A percentile compares a stretch with the other conserved stretches of the same genome.
Conservation (phyloP, 2,329 filamentous ascomycete species). For the Arthroderma sp. region DNA sequence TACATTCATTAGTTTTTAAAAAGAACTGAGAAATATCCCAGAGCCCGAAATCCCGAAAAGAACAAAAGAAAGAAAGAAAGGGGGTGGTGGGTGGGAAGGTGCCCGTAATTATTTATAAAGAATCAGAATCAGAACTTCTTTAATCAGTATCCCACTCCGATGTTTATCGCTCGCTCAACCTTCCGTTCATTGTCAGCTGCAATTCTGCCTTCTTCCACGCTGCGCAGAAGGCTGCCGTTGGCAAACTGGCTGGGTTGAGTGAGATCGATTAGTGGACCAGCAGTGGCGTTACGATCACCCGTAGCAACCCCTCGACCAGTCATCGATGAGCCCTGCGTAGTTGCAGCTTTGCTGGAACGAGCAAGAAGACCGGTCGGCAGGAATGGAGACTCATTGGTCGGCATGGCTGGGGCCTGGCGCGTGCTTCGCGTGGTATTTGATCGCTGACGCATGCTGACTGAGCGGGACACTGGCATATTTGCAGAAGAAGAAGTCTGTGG, state of each 20-base stretch:
- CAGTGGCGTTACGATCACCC: conserved; percentile 24
- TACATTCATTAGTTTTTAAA: no score
- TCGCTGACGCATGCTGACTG: conserved; percentile 13
- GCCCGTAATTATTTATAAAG: not conserved
- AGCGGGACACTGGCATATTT: not conserved
- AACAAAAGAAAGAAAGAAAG: not conserved
- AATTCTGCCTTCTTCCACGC: conserved; percentile 15
- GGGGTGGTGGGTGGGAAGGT: no score
- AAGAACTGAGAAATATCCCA: no score
- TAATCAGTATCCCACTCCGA: conserved; percentile 5
- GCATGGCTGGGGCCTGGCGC: conserved; percentile 7
- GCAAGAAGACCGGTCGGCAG: conserved; percentile 26
- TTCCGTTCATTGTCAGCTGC: conserved; percentile 7
- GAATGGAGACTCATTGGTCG: conserved; percentile 15
- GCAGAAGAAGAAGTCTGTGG: conserved; percentile 1
- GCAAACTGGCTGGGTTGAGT: conserved; percentile 29
- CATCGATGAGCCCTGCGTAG: conserved; percentile 12
- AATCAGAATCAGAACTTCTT: not conserved
- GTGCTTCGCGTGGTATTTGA: conserved; percentile 24
- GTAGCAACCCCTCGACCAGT: conserved; percentile 28
- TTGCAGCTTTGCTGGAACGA: conserved; percentile 12
- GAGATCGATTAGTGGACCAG: conserved; percentile 32
- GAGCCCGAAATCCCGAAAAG: not conserved
- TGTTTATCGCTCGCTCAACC: not conserved
- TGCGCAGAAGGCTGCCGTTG: conserved; percentile 33